Conservation (phyloP, 805 yeast genomes). For the Saccharomyces paradoxus region DNA sequence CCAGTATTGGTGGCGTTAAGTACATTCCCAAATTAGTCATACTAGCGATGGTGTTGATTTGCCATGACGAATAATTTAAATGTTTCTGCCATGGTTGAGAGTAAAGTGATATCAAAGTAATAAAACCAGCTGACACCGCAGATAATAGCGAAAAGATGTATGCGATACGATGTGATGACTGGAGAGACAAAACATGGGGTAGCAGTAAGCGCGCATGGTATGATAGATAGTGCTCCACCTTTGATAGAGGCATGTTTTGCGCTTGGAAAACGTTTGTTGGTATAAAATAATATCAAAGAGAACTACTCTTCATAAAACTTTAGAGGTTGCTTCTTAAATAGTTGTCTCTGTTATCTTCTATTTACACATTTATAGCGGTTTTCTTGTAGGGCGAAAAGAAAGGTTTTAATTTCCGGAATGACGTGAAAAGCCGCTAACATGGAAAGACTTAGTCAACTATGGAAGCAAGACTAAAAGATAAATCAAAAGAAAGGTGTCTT, state of each 20-base stretch:
- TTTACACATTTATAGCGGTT: not conserved
- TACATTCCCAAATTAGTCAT: constrained; percentile 75
- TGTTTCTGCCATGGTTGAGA: constrained; percentile 55
- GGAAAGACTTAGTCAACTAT: not conserved
- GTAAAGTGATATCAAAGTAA: constrained; percentile 72
- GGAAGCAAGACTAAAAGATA: not conserved
- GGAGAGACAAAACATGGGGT: constrained; percentile 35
- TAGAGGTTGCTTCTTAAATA: not conserved
- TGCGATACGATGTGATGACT: constrained; percentile 39
- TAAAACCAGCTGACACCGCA: constrained; percentile 75
- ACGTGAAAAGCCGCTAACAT: not conserved
- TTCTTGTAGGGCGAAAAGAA: not conserved
- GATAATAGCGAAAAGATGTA: constrained; percentile 50
- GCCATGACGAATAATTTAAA: constrained; percentile 57
- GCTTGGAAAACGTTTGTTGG: not conserved
- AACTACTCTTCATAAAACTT: not conserved
- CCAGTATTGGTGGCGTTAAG: constrained; percentile 71
- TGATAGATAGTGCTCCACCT: constrained; percentile 33
- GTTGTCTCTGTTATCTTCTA: not conserved
- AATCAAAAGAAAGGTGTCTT: not conserved
- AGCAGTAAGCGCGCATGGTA: constrained; percentile 38
- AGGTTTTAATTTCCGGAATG: not conserved
- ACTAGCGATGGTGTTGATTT: constrained; percentile 67
- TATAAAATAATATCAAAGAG: not conserved
- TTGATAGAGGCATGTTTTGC: constrained; percentile 20